phyloP scores from a whole-genome alignment of 169 alveolate genomes.

The Plasmodium vivax region DNA sequence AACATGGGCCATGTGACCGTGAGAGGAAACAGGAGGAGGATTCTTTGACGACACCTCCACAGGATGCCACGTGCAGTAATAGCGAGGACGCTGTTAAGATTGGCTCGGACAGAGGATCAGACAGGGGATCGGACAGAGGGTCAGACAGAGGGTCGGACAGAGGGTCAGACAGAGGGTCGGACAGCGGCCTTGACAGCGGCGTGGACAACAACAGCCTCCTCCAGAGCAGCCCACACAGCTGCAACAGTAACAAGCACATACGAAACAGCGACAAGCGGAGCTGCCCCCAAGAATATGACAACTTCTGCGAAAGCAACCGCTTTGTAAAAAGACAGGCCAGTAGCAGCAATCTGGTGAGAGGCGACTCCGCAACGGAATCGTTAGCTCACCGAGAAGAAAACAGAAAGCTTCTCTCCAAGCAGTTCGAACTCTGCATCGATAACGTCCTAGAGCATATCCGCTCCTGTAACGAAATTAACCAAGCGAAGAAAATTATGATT shows the following conservation, averaged over 20 bases:
- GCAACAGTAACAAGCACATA: neutral
- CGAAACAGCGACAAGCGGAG: neutral
- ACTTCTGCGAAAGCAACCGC: neutral
- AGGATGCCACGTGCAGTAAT: neutral
- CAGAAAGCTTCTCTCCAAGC: neutral
- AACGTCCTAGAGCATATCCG: slow-evolving; percentile 24
- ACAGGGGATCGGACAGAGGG: neutral
- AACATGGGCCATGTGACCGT: neutral
- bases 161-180: neutral
- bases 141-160: neutral
- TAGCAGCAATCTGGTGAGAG: neutral
- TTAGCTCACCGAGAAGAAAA: slow-evolving; percentile 2
- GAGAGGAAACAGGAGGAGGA: neutral
- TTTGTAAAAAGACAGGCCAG: neutral
- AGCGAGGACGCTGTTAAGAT: neutral
- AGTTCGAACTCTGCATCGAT: slow-evolving; percentile 34
- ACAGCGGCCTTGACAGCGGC: neutral
- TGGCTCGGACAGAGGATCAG: neutral
- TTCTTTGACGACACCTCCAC: neutral
- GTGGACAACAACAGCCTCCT: neutral
- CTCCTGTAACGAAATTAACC: slow-evolving; percentile 48
- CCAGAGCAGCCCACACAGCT: neutral
- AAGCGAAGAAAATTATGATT: slow-evolving; percentile 61
- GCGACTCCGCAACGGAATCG: neutral
- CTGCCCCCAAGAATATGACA: neutral